Conservation (phyloP, 208 protist genomes). For the Leptomonas pyrrhocoris region DNA sequence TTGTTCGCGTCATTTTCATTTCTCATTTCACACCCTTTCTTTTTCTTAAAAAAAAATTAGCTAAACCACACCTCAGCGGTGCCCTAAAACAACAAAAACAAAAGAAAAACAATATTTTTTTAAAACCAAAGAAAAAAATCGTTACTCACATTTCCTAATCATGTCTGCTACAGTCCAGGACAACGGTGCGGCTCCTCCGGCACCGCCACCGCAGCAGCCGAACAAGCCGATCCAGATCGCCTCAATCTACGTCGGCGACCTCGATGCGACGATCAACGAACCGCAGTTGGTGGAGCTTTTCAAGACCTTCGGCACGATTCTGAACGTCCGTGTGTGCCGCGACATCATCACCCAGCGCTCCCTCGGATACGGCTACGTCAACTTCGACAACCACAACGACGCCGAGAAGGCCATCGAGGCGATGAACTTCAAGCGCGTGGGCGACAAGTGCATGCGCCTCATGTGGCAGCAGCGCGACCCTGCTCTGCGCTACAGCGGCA, state of each 20-base stretch:
- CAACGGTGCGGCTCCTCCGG: slow-evolving; percentile 28
- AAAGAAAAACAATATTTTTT: slow-evolving; percentile 21
- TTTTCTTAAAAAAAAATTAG: slow-evolving; percentile 15
- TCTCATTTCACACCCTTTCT: slow-evolving; percentile 26
- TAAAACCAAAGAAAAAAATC: slow-evolving; percentile 17
- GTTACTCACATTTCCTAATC: slow-evolving; percentile 18
- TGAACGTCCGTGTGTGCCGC: slow-evolving; percentile 98
- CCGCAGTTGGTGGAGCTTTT: slow-evolving; percentile 97
- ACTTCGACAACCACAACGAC: slow-evolving; percentile 96
- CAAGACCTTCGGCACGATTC: slow-evolving; percentile 96
- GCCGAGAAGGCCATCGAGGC: slow-evolving; percentile 98
- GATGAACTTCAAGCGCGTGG: slow-evolving; percentile 97
- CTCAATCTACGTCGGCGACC: slow-evolving; percentile 98
- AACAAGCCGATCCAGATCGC: slow-evolving; percentile 90
- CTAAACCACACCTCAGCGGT: slow-evolving; percentile 6
- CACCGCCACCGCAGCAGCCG: slow-evolving; percentile 19
- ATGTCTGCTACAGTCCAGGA: slow-evolving; percentile 39
- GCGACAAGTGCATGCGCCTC: slow-evolving; percentile 96
- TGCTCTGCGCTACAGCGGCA: slow-evolving; percentile 95
- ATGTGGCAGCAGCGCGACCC: slow-evolving; percentile 99
- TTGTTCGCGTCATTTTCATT: slow-evolving; percentile 32
- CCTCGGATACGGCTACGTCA: slow-evolving; percentile 99
- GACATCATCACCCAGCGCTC: slow-evolving; percentile 97
- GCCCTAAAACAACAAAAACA: slow-evolving; percentile 25
- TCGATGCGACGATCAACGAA: slow-evolving; percentile 94